Percentiles rank a stretch among this genome's conserved stretches.
These are phyloP conservation scores for Phoenix dactylifera DNA, from an alignment of 176 grass and related monocot species.

Conservation along the genomic window DNA sequence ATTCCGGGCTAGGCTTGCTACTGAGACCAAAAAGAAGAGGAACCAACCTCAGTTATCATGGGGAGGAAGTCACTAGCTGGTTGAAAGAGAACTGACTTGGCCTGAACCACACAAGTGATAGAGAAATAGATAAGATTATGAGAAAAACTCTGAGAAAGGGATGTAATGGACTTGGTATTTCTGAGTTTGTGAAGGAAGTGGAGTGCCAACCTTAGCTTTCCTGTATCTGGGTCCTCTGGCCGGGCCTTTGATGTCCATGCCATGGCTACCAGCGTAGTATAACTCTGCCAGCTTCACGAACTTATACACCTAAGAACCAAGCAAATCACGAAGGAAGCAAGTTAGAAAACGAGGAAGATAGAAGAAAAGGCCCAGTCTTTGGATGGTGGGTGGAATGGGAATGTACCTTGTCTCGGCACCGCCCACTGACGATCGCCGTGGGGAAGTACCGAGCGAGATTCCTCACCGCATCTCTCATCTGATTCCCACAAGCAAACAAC, in stretches of 20 bases:
- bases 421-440: constrained; percentile 89
- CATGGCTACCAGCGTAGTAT: constrained; percentile 96
- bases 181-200: background rate
- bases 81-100: constrained; percentile 55
- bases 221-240: constrained; percentile 16
- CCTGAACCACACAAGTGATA: constrained; percentile 31
- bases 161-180: background rate
- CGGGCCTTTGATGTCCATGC: constrained; percentile 94
- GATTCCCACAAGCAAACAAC: background rate
- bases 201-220: constrained; percentile 17
- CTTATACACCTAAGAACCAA: constrained; percentile 46
- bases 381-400: constrained; percentile 4
- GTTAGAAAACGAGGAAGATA: background rate
- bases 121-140: constrained; percentile 8
- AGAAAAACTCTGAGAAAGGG: constrained; percentile 2
- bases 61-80: constrained; percentile 89
- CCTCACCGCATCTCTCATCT: constrained; percentile 94
- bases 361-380: background rate
- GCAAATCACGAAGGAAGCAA: background rate
- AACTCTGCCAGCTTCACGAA: constrained; percentile 83
- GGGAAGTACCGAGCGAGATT: constrained; percentile 68
- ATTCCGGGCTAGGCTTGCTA: background rate
- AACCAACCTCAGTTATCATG: constrained; percentile 68
- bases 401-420: constrained; percentile 99
- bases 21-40: background rate